Evolutionary conservation across 305 asterid species (phyloP).

Genomic region (Lippia alba): DNA sequence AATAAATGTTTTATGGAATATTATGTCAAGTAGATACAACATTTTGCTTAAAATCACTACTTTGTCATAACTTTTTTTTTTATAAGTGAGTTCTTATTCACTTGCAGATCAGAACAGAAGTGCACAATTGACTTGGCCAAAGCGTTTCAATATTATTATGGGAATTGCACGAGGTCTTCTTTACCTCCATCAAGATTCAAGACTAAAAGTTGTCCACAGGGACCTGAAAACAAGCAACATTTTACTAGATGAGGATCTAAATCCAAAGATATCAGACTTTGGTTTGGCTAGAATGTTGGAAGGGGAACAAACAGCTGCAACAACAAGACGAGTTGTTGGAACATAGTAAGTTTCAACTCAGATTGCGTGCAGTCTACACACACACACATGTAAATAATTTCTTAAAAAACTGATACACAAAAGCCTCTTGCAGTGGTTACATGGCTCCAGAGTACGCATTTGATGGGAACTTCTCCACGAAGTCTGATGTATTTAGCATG

Average conservation of each 20-base stretch:
- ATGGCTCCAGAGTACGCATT: constrained; percentile 36
- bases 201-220: constrained; percentile 26
- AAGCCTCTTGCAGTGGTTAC: constrained; percentile 33
- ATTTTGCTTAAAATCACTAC: neutral
- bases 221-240: constrained; percentile 33
- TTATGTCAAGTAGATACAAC: neutral
- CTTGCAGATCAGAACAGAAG: constrained; percentile 22
- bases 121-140: constrained; percentile 26
- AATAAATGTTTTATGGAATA: neutral
- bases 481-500: constrained; percentile 24
- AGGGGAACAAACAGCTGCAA: constrained; percentile 18
- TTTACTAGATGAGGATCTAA: constrained; percentile 30
- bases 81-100: too few relatives aligned
- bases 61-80: too few relatives aligned
- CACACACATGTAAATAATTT: neutral
- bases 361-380: neutral
- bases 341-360: constrained; percentile 29
- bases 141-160: constrained; percentile 31
- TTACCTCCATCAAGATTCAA: constrained; percentile 32
- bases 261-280: constrained; percentile 38
- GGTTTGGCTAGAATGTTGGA: constrained; percentile 37
- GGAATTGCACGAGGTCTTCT: constrained; percentile 38
- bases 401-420: neutral
- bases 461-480: constrained; percentile 19
- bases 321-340: constrained; percentile 34